Percentiles rank a stretch among this genome's conserved stretches.
These are phyloP conservation scores for Raphanus raphanistrum DNA, from an alignment of 345 rosid species.

Conservation along the genomic window DNA sequence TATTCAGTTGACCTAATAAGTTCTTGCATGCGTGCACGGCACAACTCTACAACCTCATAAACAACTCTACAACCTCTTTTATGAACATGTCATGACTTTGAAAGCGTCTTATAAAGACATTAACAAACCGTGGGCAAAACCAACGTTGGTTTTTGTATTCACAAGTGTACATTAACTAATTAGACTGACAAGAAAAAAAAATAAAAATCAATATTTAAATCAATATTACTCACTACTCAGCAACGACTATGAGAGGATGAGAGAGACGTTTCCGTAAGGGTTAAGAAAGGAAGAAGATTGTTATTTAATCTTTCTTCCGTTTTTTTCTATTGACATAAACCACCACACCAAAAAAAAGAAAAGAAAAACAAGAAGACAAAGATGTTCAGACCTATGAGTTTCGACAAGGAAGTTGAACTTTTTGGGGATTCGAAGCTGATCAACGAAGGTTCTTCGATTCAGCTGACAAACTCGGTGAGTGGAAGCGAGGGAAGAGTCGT, in stretches of 20 bases:
- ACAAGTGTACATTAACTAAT: too few relatives aligned
- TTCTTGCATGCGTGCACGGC: not conserved
- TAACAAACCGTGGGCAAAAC: not conserved
- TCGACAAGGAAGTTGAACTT: slow-evolving; percentile 49
- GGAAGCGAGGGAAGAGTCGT: slow-evolving; percentile 51
- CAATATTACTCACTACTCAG: too few relatives aligned
- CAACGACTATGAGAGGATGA: not conserved
- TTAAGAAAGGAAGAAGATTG: not conserved
- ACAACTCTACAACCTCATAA: not conserved
- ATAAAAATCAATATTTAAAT: too few relatives aligned
- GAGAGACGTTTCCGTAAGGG: not conserved
- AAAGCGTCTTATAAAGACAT: not conserved
- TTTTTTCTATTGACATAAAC: too few relatives aligned
- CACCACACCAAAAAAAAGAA: not conserved
- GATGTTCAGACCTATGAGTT: slow-evolving; percentile 12
- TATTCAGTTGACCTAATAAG: not conserved
- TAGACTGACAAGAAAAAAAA: too few relatives aligned
- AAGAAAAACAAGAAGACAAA: not conserved
- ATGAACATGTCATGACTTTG: too few relatives aligned
- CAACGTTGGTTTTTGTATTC: too few relatives aligned
- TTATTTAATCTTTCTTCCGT: not conserved
- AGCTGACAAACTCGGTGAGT: slow-evolving; percentile 55
- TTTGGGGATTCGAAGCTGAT: slow-evolving; percentile 67
- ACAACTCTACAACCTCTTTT: not conserved
- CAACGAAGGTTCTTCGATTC: slow-evolving; percentile 50